Conservation (phyloP, 805 yeast genomes). For the Candida ascalaphidarum region DNA sequence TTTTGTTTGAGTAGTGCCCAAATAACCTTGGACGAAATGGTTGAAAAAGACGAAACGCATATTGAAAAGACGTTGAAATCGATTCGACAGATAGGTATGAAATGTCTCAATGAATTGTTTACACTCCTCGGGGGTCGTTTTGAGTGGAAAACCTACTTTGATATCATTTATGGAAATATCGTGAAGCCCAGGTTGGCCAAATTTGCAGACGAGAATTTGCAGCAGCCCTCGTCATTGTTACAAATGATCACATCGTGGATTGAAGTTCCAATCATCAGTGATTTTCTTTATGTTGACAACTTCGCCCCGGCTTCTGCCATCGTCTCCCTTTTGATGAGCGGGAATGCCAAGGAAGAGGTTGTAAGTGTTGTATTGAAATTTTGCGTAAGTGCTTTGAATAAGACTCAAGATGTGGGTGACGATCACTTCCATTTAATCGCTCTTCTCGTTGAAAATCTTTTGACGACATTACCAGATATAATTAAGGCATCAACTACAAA, state of each 20-base stretch:
- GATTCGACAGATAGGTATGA: constrained; percentile 62
- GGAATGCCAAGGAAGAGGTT: constrained; percentile 61
- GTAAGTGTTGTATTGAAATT: constrained; percentile 47
- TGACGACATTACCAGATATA: constrained; percentile 42
- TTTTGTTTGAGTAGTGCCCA: constrained; percentile 51
- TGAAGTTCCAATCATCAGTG: constrained; percentile 30
- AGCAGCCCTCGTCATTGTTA: constrained; percentile 75
- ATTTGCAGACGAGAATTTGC: constrained; percentile 72
- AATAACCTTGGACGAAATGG: constrained; percentile 16
- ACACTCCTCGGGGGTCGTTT: constrained; percentile 39
- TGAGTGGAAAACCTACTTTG: constrained; percentile 50
- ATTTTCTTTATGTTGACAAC: constrained; percentile 49
- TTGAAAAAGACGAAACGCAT: constrained; percentile 5
- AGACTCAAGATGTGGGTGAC: constrained; percentile 26
- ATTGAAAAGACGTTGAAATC: constrained; percentile 42
- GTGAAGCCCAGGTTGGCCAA: constrained; percentile 56
- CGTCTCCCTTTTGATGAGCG: constrained; percentile 43
- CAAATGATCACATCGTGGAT: constrained; percentile 54
- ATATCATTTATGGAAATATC: constrained; percentile 42
- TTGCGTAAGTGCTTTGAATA: constrained; percentile 36
- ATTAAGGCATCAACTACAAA: constrained; percentile 32
- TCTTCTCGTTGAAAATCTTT: constrained; percentile 48
- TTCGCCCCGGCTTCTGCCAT: constrained; percentile 47
- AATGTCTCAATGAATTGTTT: constrained; percentile 52
- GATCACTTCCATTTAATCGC: constrained; percentile 41